Evolutionary conservation across 2,329 filamentous ascomycete species (phyloP), one percentile per base, ranked within the genome.

Genomic region (Blastomyces percursus): DNA sequence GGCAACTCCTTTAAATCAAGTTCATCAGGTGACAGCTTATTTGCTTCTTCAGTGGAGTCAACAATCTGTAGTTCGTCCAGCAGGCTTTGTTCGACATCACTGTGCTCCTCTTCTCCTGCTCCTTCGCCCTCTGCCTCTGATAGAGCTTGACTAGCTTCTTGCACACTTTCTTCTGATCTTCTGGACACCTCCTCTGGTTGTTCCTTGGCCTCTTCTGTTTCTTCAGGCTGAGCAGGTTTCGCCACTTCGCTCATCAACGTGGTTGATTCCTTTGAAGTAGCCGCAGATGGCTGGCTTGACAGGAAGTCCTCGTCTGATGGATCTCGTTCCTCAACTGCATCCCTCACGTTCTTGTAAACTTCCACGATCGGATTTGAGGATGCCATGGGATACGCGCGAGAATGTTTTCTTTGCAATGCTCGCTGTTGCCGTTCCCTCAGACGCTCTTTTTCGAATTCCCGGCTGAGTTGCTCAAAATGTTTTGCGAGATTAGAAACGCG

Each of bases 291-390:
- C 52, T 57, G 63, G 1, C 48, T 58, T 35, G 62, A 38, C 14
- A 57, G 9, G 42, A 66, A 66, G 48, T 88, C 85, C 61, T 91
- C 88, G 52, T 88, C 84, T 0, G 81, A 83, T 19, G 84, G 83
- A 16, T 85, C 85, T 59, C 84, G 84, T 71, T 96, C 91, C 68
- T 91, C 88, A 12, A 96, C 92, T 24, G 95, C 94, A 74, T 96
- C 91, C 63, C 92, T 87, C 4, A 96, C 90, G 73, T 96, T 91
- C 67, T 90, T 89, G 72, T 97, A 99, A 9, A 99, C 91, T 74
- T 97, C 90, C 19, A 99, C 92, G 64, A 95, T 93, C 7, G 94
- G 92, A 70, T 92, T 94, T n/a, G 93, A 95, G 21, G 91, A 92
- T 50, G 91, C 90, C 66, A 94, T 85, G 24, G 94, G 93, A 72